These are phyloP conservation scores for Boletus austroedulis DNA, from an alignment of 1,284 basidiomycete genomes.

Conservation along the genomic window DNA sequence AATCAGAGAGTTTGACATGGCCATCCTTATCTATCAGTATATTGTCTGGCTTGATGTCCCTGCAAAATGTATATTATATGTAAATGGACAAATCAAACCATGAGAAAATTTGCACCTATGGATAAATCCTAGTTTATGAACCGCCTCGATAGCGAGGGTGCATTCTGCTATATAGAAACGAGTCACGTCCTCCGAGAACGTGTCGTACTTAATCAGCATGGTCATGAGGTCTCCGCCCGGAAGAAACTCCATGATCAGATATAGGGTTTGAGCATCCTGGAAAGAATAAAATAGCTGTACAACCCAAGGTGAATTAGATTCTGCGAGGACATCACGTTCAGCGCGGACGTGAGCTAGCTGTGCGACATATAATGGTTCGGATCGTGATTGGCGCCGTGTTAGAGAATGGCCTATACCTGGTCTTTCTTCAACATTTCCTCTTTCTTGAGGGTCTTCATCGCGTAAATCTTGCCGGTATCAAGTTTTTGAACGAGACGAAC, in stretches of 20 bases:
- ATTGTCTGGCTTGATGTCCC: constrained; percentile 97
- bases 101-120: constrained; percentile 54
- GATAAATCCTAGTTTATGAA: constrained; percentile 91
- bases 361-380: constrained; percentile 38
- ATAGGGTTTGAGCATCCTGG: constrained; percentile 92
- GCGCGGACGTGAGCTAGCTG: constrained; percentile 89
- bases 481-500: constrained; percentile 95
- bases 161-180: constrained; percentile 98
- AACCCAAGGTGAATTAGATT: constrained; percentile 97
- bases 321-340: constrained; percentile 89
- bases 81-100: not conserved
- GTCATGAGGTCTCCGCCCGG: constrained; percentile 99
- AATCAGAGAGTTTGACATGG: constrained; percentile 95
- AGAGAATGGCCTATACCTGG: constrained; percentile 55
- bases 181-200: constrained; percentile 97
- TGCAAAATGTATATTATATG: constrained; percentile 30
- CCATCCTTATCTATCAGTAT: constrained; percentile 90
- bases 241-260: constrained; percentile 99
- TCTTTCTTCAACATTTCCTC: constrained; percentile 99
- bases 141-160: constrained; percentile 85
- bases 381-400: not conserved
- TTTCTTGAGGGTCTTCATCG: constrained; percentile 98
- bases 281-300: constrained; percentile 98
- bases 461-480: constrained; percentile 98
- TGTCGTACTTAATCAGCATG: constrained; percentile 99